Base-by-base conservation (phyloP, 495 filamentous ascomycete species). In the Aspergillus affinis region DNA sequence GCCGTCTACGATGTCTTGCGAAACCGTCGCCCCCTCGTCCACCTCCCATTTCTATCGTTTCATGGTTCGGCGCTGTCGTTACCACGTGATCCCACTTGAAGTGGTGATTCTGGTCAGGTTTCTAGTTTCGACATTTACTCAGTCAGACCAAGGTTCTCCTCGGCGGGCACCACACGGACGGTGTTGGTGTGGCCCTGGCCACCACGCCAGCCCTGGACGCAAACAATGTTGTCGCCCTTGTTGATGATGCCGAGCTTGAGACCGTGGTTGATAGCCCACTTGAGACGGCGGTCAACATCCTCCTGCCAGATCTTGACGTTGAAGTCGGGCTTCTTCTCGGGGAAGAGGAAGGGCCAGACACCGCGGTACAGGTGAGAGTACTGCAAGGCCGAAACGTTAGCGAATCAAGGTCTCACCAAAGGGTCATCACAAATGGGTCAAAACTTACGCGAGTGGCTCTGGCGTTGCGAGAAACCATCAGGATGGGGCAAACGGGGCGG, bases 171-270 rank as follows among this genome's bases (percentile, higher is more conserved):
- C 58, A 91, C 79, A 69, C 86, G 87, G 57, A 90, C 88, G 59
- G 94, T 98, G 81, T 98, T 98, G 63, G 94, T 98, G 82, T 98
- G 93, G 62, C 94, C 94, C 87, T 92, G 90, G 56, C 94, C 95
- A 66, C 94, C 94, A 71, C 91, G 85, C 94, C 94, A 98, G 73
- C 95, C 94, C 76, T 98, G 94, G 23, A 98, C 93, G 68, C 95
- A 96, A 61, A 98, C 87, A 44, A 98, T 89, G 62, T 85, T 86
- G 70, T 95, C 92, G 58, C 88, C 92, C 74, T 89, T 84, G 68
- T 80, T 82, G 66, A 98, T 81, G 58, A 97, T 84, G 57, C 90
- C 89, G 58, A 98, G 86, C 70, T 86, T 85, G 64, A 95, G 86
- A 64, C 91, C 94, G 69, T 90, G 84, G 68, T 75, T 72, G 72